Conservation (phyloP, 2,329 filamentous ascomycete genomes). For the Boeremia lycopersici region DNA sequence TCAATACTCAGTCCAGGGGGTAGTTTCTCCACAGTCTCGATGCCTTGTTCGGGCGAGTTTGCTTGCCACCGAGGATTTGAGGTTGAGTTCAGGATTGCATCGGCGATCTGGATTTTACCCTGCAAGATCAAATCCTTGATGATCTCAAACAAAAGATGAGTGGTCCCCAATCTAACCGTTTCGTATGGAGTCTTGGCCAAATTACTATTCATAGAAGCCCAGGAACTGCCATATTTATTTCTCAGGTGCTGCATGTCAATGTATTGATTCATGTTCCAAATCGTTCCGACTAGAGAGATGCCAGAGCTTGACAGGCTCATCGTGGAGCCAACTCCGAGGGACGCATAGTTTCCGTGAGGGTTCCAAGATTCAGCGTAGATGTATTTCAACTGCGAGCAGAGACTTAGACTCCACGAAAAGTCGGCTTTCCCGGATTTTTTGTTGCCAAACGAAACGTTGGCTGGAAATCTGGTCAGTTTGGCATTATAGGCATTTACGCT, state of each 20-base stretch:
- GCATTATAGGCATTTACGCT: too few relatives aligned
- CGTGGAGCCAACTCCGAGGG: background rate
- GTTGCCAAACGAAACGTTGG: background rate
- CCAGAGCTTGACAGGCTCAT: background rate
- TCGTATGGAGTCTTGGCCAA: background rate
- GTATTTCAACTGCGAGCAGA: background rate
- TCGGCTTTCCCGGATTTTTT: background rate
- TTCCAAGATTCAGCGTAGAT: background rate
- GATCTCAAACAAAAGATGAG: constrained; percentile 1
- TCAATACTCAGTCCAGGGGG: background rate
- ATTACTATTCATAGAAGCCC: background rate
- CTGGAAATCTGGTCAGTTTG: too few relatives aligned
- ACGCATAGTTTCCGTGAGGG: background rate
- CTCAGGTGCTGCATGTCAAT: background rate
- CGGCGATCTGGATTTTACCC: background rate
- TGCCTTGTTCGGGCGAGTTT: background rate
- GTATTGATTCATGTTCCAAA: background rate
- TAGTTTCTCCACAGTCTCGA: background rate
- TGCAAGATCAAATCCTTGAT: background rate
- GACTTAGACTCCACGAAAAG: background rate
- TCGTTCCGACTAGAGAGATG: background rate
- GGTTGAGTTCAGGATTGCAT: background rate
- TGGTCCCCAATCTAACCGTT: background rate
- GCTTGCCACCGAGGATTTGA: background rate
- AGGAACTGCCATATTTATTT: background rate